Base-by-base conservation (phyloP, 345 rosid genomes). In the Hibiscus trionum region DNA sequence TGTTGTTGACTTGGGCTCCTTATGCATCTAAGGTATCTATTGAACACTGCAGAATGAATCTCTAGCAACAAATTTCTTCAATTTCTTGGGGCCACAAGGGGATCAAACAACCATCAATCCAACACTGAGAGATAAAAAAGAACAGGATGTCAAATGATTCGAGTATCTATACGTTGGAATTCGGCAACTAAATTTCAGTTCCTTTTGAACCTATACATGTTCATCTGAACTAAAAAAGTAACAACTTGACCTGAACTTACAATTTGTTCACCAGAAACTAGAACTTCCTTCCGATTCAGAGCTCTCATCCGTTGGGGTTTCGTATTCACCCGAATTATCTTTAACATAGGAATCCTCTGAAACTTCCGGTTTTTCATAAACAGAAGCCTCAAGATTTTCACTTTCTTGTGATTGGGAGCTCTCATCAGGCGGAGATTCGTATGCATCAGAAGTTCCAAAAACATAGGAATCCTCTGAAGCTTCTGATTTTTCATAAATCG, bases 211-310 rank as follows among this genome's bases (percentile, higher is more conserved):
- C 46, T 57, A 39, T 56, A 56, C 52, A 44, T 26, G 33, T 61
- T 56, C 55, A 27, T 9, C 50, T 24, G 11, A 61, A 72, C 11
- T 2, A 11, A 14, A 42, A 60, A 60, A 19, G n/a, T 12, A 39
- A 44, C 35, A 14, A 58, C 15, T 27, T 59, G 44, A 59, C 15
- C 46, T 59, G 46, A 59, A 12, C 71, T 60, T 64, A 16, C 66
- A 7, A 24, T 53, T 19, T 10, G 7, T 53, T 73, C 76, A 73
- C 71, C 76, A 73, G 71, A 73, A 73, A 19, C 10, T 56, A 64
- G 11, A 33, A 63, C 39, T 56, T 73, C 55, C 76, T 42, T 53
- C 42, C 4, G 71, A 49, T 66, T 66, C 70, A 2, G 53, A 19
- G 33, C 50, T 64, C 69, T 64, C 69, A 1, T 64, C 52, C 7